Evolutionary conservation across 1,139 yeast species (phyloP), one percentile per base, ranked within the genome.

Genomic region (Candida anutae): DNA sequence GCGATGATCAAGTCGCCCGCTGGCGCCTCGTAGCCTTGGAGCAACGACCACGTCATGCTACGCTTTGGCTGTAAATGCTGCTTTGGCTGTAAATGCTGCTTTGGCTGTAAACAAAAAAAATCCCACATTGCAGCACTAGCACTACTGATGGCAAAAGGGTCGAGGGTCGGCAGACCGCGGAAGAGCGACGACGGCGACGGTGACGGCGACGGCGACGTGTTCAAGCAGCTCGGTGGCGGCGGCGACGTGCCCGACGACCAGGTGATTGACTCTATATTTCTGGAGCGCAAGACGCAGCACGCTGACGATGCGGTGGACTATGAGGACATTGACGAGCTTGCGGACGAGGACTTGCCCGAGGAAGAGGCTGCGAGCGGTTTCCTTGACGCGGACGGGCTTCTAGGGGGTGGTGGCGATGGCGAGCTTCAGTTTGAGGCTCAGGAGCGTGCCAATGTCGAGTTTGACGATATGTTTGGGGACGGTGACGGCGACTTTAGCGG

Each of bases 221-320:
- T 40, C 30, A 42, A 36, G 24, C 49, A 47, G 33, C 36, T 39
- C 28, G 31, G 40, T 13, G 35, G 26, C 15, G 39, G 32, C 13
- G 28, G 45, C 1, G 54, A 48, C 19, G 39, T 54, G 11, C 61
- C 61, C 5, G 54, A 56, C 32, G 65, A 58, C 23, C 48, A 48
- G 15, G 43, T 58, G 23, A 60, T 64, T 11, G 63, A 61, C 26
- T 57, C 62, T 21, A 64, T 65, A 31, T 64, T 62, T 39, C 45
- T 39, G 34, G 64, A 60, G 23, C 45, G 52, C 16, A 47, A 46
- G 23, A 73, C 78, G 0, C 50, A 69, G 33, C 97, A 88, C 51
- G 90, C 93, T 1, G 95, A 76, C 4, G 90, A 88, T 50, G 97
- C 98, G n/a, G 62, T 87, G 24, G 97, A 90, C 53, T 90, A 83